Base-by-base conservation (phyloP, 1,284 basidiomycete genomes). In the Cutaneotrichosporon dermatis region DNA sequence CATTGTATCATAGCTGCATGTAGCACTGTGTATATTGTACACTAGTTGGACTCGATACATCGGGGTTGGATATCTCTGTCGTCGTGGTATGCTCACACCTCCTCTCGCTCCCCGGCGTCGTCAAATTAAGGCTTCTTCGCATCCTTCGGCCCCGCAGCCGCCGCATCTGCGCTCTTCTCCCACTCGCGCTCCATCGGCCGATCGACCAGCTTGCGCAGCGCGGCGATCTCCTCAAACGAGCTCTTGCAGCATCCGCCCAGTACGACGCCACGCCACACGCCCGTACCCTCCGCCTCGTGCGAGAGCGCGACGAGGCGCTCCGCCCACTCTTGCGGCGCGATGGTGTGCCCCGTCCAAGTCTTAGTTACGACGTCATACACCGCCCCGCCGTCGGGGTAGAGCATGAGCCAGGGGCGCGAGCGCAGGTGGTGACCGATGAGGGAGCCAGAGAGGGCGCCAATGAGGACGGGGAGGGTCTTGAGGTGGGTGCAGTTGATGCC, bases 211-310 rank as follows among this genome's bases (percentile, higher is more conserved):
- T 4, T 25, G 10, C 58, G 69, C 53, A 82, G 66, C 11, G 67
- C 70, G 10, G 62, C 59, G 61, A 89, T 86, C 60, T 88, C 82
- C 11, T 75, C 76, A 7, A 85, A 85, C 2, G 79, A 79, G 6
- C 83, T 81, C 68, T 84, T 85, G 71, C 89, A 90, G 69, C 89
- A 90, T 1, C 89, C 89, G 2, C 89, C 89, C 0, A 86, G 78
- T 7, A 89, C 69, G 3, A 87, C 62, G 0, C 83, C 83, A 10
- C 68, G 75, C 85, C 87, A 89, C 7, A 71, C 57, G 39, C 64
- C 54, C 34, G 48, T 55, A 1, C 52, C 48, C 35, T 62, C 62
- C 12, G 63, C 65, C 34, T 66, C 54, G 10, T 69, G 54, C 1
- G 81, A 72, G 4, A 80, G 62, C 0, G 60, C 56, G 0, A 63